Evolutionary conservation across 2,329 filamentous ascomycete species (phyloP).

Genomic region (Sclerotinia minor): DNA sequence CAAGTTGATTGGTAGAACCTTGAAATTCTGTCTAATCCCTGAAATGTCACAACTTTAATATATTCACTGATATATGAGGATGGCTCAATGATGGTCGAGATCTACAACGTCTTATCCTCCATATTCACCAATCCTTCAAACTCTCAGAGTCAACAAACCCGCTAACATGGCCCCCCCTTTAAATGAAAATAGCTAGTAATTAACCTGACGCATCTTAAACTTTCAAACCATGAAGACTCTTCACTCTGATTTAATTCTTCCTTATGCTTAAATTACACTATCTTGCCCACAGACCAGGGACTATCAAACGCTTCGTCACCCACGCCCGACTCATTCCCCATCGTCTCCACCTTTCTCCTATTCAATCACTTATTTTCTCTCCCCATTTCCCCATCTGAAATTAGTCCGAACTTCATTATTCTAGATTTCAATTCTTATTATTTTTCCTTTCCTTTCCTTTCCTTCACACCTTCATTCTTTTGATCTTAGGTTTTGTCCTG

Average conservation of each 20-base stretch:
- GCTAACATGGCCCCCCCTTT: not conserved
- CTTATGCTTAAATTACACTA: slow-evolving; percentile 1
- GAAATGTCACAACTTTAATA: not conserved
- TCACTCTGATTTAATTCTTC: not conserved
- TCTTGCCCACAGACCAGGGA: slow-evolving; percentile 1
- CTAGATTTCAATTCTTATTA: not conserved
- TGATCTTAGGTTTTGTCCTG: not conserved
- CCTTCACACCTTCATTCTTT: slow-evolving; percentile 4
- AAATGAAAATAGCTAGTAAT: not conserved
- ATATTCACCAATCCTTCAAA: not conserved
- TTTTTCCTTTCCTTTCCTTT: not conserved
- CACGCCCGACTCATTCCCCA: slow-evolving; percentile 3
- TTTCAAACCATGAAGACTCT: slow-evolving; percentile 1
- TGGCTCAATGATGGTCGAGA: not conserved
- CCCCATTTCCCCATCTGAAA: not conserved
- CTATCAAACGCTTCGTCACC: slow-evolving; percentile 17
- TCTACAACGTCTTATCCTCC: not conserved
- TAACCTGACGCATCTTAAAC: slow-evolving; percentile 5
- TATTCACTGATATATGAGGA: not conserved
- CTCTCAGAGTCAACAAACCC: not conserved
- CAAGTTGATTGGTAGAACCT: not conserved
- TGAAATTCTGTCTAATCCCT: too few species aligned
- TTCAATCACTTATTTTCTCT: slow-evolving; percentile 11
- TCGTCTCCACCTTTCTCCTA: slow-evolving; percentile 21
- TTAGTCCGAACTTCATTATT: not conserved